Base-by-base conservation (phyloP, 2,329 filamentous ascomycete species). In the Calycina marina region DNA sequence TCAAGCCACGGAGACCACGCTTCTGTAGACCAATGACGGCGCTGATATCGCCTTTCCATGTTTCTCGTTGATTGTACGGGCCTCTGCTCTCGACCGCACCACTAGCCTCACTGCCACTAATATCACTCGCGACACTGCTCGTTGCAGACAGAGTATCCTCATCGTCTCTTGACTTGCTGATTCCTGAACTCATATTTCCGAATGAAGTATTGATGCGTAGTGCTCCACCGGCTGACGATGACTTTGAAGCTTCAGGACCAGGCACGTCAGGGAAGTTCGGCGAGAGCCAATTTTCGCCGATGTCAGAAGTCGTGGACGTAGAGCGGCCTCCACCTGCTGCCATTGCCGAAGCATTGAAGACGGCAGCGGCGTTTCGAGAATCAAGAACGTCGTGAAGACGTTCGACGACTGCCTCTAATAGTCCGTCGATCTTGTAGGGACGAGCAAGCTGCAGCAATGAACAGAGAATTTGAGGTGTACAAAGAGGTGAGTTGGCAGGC, bases 331-430 rank as follows among this genome's bases (percentile, higher is more conserved):
- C 86, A 8, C 90, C 90, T 1, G 90, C 90, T 1, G 86, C 90
- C 90, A 96, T 96, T 32, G 90, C 90, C 0, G 88, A 90, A 0
- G 90, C 90, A 44, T 98, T 98, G 63, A 98, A 98, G 0, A 98
- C 86, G 4, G 90, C 90, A 0, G 90, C 90, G 0, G 90, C 88
- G 45, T 96, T 98, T 28, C 88, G 72, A 29, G 83, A 90, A 53
- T 98, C 90, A 4, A 98, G 70, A 1, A 92, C 71, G 17, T 81
- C 69, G 49, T 98, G 90, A 0, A 98, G 65, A 5, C 88, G 73
- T 55, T 96, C 85, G 6, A 96, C 83, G 2, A 92, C 83, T 1
- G 84, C 84, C 58, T 98, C 90, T 1, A 96, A 63, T 2, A 98
- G 67, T 0, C 90, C 90, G 47, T 96, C 86, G 28, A 98, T 70